phyloP scores from a whole-genome alignment of 257 asterid genomes.

The Linderniella brevidens region DNA sequence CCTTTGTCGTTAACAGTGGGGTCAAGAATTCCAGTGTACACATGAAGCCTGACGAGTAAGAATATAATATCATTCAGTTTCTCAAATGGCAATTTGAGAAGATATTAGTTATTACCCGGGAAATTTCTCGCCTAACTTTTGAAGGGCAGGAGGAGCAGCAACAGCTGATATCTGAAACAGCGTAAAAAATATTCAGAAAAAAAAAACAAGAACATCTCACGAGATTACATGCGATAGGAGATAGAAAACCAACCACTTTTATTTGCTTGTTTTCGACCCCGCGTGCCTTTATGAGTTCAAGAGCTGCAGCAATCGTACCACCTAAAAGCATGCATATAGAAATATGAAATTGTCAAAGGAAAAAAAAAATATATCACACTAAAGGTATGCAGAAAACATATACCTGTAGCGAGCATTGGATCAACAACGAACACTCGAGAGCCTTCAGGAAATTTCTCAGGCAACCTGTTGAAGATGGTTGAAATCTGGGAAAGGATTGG shows the following conservation, averaged over 20 bases:
- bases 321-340: constrained; percentile 21
- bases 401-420: constrained; percentile 99
- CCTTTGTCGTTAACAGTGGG: constrained; percentile 69
- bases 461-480: constrained; percentile 39
- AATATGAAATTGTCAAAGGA: neutral
- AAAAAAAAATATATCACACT: neutral
- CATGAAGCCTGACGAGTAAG: constrained; percentile 61
- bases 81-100: neutral
- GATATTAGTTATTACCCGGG: constrained; percentile 20
- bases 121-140: constrained; percentile 3
- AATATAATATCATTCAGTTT: neutral
- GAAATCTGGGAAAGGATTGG: too few species aligned
- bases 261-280: constrained; percentile 66
- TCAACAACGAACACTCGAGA: constrained; percentile 72
- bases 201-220: constrained; percentile 1
- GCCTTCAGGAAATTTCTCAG: constrained; percentile 72
- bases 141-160: constrained; percentile 8
- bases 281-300: constrained; percentile 63
- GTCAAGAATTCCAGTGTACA: constrained; percentile 79
- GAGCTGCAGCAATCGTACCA: constrained; percentile 81
- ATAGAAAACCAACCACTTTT: constrained; percentile 63
- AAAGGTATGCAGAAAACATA: neutral
- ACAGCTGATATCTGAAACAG: constrained; percentile 2
- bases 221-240: too few species aligned
- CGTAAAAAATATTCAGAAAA: too few species aligned